Evolutionary conservation across 805 yeast species (phyloP).

Genomic region (Candida maesae): DNA sequence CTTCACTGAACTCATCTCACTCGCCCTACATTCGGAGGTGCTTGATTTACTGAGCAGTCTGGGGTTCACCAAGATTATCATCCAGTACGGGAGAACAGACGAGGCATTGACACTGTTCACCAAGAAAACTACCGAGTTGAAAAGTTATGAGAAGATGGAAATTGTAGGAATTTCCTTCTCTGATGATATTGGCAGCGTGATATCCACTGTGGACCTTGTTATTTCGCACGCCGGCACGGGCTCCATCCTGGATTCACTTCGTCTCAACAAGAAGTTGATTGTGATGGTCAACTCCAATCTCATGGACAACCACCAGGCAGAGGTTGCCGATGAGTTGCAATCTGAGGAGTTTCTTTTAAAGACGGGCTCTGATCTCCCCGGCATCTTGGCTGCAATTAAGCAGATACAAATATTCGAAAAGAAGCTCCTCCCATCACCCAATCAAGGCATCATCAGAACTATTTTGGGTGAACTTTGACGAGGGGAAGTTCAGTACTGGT

Average conservation of each 20-base stretch:
- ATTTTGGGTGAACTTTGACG: constrained; percentile 12
- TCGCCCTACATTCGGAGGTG: constrained; percentile 35
- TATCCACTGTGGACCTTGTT: constrained; percentile 51
- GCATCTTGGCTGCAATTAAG: constrained; percentile 16
- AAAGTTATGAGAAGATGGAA: neutral
- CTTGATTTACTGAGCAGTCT: constrained; percentile 30
- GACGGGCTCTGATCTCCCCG: constrained; percentile 13
- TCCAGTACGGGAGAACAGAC: constrained; percentile 58
- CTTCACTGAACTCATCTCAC: constrained; percentile 54
- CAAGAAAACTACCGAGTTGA: neutral
- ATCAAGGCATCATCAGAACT: constrained; percentile 10
- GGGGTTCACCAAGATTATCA: constrained; percentile 39
- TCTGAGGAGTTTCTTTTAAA: constrained; percentile 30
- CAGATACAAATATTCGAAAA: constrained; percentile 13
- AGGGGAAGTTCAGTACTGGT: no score
- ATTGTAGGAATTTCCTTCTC: constrained; percentile 48
- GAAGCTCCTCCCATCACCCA: constrained; percentile 23
- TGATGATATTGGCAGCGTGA: constrained; percentile 36
- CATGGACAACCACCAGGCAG: constrained; percentile 86
- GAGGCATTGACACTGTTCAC: constrained; percentile 22
- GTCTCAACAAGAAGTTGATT: constrained; percentile 52
- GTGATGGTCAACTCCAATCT: constrained; percentile 67
- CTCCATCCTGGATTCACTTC: constrained; percentile 74
- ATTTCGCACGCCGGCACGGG: constrained; percentile 94
- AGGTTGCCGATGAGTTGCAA: constrained; percentile 61